Evolutionary conservation across 2,329 filamentous ascomycete species (phyloP).

Genomic region (Phyllosticta ampelicida): DNA sequence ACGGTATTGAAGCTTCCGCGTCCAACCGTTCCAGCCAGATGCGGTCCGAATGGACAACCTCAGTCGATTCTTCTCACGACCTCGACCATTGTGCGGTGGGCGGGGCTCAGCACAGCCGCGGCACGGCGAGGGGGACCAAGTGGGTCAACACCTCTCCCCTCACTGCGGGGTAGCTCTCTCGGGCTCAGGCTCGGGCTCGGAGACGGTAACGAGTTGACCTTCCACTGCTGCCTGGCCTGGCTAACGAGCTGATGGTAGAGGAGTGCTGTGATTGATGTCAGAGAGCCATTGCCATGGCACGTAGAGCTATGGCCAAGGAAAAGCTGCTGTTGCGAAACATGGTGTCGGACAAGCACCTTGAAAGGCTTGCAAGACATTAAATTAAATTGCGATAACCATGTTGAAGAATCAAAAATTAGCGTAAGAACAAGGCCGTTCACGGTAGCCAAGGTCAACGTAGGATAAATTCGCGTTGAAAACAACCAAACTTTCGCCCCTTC

Average conservation of each 20-base stretch:
- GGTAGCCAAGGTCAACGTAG: not conserved
- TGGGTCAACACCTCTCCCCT: not conserved
- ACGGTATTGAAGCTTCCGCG: not conserved
- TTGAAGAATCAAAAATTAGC: no score
- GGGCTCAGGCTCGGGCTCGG: not conserved
- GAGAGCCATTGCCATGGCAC: no score
- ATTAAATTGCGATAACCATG: no score
- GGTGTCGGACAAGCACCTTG: no score
- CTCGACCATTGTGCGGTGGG: not conserved
- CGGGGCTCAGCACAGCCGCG: not conserved
- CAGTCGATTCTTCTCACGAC: not conserved
- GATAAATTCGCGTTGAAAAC: not conserved
- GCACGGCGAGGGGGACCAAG: not conserved
- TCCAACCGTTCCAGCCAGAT: not conserved
- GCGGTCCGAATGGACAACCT: not conserved
- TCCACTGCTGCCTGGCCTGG: not conserved
- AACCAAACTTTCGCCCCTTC: not conserved
- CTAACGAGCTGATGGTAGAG: not conserved
- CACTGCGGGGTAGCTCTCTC: not conserved
- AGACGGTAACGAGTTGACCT: not conserved
- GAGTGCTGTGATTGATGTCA: no score
- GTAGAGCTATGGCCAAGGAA: no score
- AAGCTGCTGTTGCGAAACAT: no score
- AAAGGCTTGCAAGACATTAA: no score
- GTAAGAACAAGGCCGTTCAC: no score